phyloP scores from a whole-genome alignment of 176 grass and related monocot species.

The Carex myosuroides region DNA sequence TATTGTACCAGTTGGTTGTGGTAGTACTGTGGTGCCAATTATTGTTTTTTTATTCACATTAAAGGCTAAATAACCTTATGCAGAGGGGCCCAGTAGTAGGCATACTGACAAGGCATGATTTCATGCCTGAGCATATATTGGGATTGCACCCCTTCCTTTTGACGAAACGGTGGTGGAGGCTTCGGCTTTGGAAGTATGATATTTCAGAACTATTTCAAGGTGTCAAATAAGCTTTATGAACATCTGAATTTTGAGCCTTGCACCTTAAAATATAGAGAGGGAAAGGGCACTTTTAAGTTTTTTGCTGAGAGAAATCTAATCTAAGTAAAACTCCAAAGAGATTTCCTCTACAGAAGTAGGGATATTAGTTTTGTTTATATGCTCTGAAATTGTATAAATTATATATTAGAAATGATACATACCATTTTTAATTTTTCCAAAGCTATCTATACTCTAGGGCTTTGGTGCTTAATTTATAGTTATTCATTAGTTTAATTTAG shows the following conservation, averaged over 20 bases:
- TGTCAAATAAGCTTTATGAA: background rate
- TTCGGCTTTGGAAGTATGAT: slow-evolving; percentile 51
- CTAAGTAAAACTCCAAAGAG: too few relatives aligned
- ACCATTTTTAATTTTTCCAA: background rate
- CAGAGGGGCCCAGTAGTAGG: slow-evolving; percentile 73
- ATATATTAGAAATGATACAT: background rate
- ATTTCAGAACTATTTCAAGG: slow-evolving; percentile 35
- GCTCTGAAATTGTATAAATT: background rate
- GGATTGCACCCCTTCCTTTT: slow-evolving; percentile 65
- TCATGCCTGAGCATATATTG: slow-evolving; percentile 84
- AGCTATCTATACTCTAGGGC: background rate
- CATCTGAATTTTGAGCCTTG: background rate
- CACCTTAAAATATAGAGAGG: background rate
- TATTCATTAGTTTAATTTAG: background rate
- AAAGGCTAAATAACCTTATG: background rate
- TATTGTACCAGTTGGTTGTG: background rate
- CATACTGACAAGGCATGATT: slow-evolving; percentile 83
- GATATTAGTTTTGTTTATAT: background rate
- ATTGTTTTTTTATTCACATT: background rate
- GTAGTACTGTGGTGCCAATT: background rate
- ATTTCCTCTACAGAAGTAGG: background rate
- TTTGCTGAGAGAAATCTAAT: background rate
- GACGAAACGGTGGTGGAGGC: slow-evolving; percentile 63
- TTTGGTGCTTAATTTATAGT: background rate
- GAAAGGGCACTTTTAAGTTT: background rate